Percentiles rank a stretch among this genome's conserved stretches.
Conservation (phyloP, 1,139 yeast genomes). For the Debaryomyces nepalensis region DNA sequence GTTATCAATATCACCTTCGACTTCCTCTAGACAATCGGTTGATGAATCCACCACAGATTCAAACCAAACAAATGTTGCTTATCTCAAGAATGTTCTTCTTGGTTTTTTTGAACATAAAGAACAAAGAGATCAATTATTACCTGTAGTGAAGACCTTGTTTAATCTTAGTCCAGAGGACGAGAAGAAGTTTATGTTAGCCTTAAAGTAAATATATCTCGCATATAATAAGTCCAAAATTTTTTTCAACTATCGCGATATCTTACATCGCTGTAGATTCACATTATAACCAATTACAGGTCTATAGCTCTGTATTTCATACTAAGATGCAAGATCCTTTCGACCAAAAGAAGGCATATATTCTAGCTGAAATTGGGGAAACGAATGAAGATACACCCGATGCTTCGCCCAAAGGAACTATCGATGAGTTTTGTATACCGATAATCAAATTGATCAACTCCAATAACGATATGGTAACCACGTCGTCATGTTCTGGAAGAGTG, state of each 20-base stretch:
- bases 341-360: slow-evolving; percentile 66
- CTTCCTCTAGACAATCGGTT: slow-evolving; percentile 11
- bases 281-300: not conserved
- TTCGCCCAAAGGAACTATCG: slow-evolving; percentile 87
- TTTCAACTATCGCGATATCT: slow-evolving; percentile 13
- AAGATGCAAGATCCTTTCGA: slow-evolving; percentile 59
- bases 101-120: slow-evolving; percentile 92
- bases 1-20: slow-evolving; percentile 5
- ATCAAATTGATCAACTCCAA: slow-evolving; percentile 67
- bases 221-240: slow-evolving; percentile 2
- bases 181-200: slow-evolving; percentile 64
- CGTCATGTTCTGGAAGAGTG: slow-evolving; percentile 87
- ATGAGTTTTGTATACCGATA: slow-evolving; percentile 70
- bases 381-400: slow-evolving; percentile 58
- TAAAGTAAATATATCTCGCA: slow-evolving; percentile 38
- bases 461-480: slow-evolving; percentile 77
- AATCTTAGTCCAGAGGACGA: slow-evolving; percentile 74
- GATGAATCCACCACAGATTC: slow-evolving; percentile 10
- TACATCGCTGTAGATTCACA: not conserved
- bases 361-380: slow-evolving; percentile 55
- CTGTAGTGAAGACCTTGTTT: slow-evolving; percentile 79
- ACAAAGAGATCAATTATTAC: slow-evolving; percentile 82
- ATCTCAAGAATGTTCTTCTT: slow-evolving; percentile 81
- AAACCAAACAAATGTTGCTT: slow-evolving; percentile 57
- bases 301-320: not conserved